Conservation (phyloP, 306 rosid genomes). For the Mimosa bimucronata region DNA sequence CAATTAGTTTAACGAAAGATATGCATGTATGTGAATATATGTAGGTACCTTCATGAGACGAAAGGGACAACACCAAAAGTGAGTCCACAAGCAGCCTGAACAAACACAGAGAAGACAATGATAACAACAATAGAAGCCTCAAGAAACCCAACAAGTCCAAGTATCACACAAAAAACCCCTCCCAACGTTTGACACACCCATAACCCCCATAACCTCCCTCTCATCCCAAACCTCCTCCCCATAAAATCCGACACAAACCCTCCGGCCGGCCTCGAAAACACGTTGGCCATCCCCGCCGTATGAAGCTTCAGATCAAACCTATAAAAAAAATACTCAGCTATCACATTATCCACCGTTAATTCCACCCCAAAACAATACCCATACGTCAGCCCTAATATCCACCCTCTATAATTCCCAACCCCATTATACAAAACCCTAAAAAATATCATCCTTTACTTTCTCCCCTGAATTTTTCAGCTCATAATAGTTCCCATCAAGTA, state of each 20-base stretch:
- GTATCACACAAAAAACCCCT: constrained; percentile 66
- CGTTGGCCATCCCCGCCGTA: constrained; percentile 77
- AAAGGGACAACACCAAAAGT: constrained; percentile 94
- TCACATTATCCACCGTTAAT: constrained; percentile 71
- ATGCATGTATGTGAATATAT: no score
- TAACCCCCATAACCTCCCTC: constrained; percentile 82
- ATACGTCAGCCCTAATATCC: constrained; percentile 82
- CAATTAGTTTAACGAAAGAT: no score
- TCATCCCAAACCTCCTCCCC: constrained; percentile 76
- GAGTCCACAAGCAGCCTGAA: constrained; percentile 91
- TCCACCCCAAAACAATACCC: constrained; percentile 94
- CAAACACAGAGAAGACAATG: constrained; percentile 74
- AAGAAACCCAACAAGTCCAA: constrained; percentile 62
- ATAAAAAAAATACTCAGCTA: constrained; percentile 84
- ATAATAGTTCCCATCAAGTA: constrained; percentile 75
- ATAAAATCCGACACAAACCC: constrained; percentile 67
- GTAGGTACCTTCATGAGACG: constrained; percentile 75
- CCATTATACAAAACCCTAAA: constrained; percentile 58
- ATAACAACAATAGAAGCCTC: constrained; percentile 64
- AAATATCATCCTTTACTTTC: constrained; percentile 60
- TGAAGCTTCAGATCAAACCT: constrained; percentile 69
- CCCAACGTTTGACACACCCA: constrained; percentile 74
- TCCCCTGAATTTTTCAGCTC: constrained; percentile 63
- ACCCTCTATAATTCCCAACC: constrained; percentile 71
- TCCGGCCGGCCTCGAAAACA: constrained; percentile 76